phyloP scores from a whole-genome alignment of 805 yeast genomes.

The Blastobotrys peoriensis region DNA sequence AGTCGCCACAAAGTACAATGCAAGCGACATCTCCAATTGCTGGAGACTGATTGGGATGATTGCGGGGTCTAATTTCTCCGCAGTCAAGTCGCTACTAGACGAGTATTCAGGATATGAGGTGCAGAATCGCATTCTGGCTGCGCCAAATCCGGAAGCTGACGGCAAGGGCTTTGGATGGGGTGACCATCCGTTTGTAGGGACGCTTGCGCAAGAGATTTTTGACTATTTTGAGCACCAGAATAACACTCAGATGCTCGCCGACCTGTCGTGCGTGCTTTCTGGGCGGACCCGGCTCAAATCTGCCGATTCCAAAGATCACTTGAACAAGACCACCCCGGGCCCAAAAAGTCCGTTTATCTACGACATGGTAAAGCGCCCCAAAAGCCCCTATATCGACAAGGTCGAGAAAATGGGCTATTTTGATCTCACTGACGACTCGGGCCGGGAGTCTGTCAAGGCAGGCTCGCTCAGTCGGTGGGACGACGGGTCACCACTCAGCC shows the following conservation, averaged over 20 bases:
- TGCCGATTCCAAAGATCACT: background rate
- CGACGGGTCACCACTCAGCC: too few species aligned
- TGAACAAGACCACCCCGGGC: too few species aligned
- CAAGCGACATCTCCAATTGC: constrained; percentile 58
- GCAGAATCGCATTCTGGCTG: background rate
- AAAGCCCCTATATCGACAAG: too few species aligned
- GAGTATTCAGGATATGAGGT: background rate
- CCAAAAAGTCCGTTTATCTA: constrained; percentile 16
- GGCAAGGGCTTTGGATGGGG: constrained; percentile 52
- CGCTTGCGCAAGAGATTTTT: constrained; percentile 59
- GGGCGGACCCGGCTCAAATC: constrained; percentile 6
- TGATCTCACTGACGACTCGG: background rate
- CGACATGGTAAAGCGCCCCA: constrained; percentile 10
- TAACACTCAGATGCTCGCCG: constrained; percentile 84
- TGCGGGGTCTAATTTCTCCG: constrained; percentile 6
- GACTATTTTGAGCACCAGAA: constrained; percentile 55
- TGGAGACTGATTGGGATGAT: constrained; percentile 46
- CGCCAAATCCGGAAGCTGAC: constrained; percentile 1
- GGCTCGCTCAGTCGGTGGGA: too few species aligned
- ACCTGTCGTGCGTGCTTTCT: constrained; percentile 67
- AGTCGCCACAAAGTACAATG: constrained; percentile 61
- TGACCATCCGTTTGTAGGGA: constrained; percentile 58
- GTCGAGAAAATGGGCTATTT: too few species aligned
- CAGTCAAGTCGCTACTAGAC: background rate
- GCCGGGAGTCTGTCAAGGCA: background rate